phyloP scores from a whole-genome alignment of 2,329 filamentous ascomycete genomes.

The Didymellaceae sp. region DNA sequence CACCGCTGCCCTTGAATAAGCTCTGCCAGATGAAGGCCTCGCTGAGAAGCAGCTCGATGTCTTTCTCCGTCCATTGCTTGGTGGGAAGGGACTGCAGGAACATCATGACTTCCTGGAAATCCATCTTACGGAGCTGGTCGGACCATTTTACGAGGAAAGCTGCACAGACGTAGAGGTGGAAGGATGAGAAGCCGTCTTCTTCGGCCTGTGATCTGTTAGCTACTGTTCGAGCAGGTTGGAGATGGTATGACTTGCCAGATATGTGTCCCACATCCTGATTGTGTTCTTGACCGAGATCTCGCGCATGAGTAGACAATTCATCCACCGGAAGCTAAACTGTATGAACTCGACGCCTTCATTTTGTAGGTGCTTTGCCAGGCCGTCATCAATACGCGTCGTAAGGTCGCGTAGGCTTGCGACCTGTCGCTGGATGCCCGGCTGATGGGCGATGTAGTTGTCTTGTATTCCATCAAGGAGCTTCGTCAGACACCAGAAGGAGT shows the following conservation, averaged over 20 bases:
- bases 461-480: conserved; percentile 99
- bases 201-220: conserved; percentile 71
- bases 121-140: conserved; percentile 92
- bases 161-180: conserved; percentile 97
- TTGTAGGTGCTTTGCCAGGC: conserved; percentile 86
- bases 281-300: conserved; percentile 97
- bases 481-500: conserved; percentile 97
- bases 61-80: conserved; percentile 94
- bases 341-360: conserved; percentile 95
- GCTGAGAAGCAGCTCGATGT: conserved; percentile 92
- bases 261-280: conserved; percentile 99
- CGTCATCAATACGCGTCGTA: conserved; percentile 85
- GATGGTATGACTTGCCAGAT: conserved; percentile 70
- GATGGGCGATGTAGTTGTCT: conserved; percentile 97
- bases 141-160: conserved; percentile 99
- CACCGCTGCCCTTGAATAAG: conserved; percentile 90
- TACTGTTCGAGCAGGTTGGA: not conserved
- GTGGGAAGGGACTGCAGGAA: conserved; percentile 95
- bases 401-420: conserved; percentile 88
- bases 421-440: conserved; percentile 94
- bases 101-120: conserved; percentile 99
- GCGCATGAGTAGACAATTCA: conserved; percentile 98
- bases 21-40: conserved; percentile 99
- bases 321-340: conserved; percentile 99
- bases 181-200: conserved; percentile 97